These are phyloP conservation scores for Vitis hybrid DNA, from an alignment of 177 flowering plant genomes.

Conservation along the genomic window DNA sequence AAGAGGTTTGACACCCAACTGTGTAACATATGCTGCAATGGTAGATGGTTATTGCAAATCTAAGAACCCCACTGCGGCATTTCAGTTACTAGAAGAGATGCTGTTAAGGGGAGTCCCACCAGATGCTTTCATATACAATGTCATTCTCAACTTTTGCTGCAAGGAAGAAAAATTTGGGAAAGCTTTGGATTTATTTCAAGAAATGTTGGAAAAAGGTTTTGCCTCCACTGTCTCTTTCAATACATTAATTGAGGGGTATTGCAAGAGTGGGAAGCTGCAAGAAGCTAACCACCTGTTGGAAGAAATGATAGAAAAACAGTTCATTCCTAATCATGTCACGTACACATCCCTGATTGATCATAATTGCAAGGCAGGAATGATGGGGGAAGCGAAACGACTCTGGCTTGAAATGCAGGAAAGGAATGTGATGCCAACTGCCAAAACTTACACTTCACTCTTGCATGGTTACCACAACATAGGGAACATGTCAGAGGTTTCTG, in stretches of 20 bases:
- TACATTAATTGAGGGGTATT: slow-evolving; percentile 57
- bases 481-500: slow-evolving; percentile 16
- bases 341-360: slow-evolving; percentile 63
- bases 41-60: slow-evolving; percentile 73
- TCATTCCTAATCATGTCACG: slow-evolving; percentile 56
- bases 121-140: slow-evolving; percentile 52
- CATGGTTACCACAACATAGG: slow-evolving; percentile 21
- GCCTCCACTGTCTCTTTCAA: slow-evolving; percentile 52
- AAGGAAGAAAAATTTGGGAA: slow-evolving; percentile 53
- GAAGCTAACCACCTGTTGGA: slow-evolving; percentile 45
- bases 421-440: slow-evolving; percentile 14
- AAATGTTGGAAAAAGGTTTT: slow-evolving; percentile 50
- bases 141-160: slow-evolving; percentile 68
- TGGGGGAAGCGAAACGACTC: slow-evolving; percentile 23
- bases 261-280: slow-evolving; percentile 44
- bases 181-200: slow-evolving; percentile 50
- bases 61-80: slow-evolving; percentile 52
- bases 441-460: slow-evolving; percentile 26
- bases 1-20: slow-evolving; percentile 51
- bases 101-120: slow-evolving; percentile 36
- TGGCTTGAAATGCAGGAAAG: slow-evolving; percentile 22
- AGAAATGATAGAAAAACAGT: slow-evolving; percentile 39
- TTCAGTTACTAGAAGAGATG: slow-evolving; percentile 59
- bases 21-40: slow-evolving; percentile 55
- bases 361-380: slow-evolving; percentile 10